These are phyloP conservation scores for Penicillium lividum DNA, from an alignment of 495 filamentous ascomycete genomes.

Conservation along the genomic window DNA sequence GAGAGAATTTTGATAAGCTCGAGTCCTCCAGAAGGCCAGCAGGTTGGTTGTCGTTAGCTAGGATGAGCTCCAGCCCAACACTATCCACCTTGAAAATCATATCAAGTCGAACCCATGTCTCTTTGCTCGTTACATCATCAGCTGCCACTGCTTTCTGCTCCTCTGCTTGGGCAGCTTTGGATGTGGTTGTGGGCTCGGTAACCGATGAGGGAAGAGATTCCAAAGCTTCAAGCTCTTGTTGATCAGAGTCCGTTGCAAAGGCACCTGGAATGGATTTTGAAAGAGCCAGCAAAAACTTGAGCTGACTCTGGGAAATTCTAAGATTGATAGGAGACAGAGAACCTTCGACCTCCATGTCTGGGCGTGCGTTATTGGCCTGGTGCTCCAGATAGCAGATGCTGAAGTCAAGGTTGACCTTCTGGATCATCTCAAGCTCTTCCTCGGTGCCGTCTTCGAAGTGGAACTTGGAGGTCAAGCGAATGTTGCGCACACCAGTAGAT, in stretches of 20 bases:
- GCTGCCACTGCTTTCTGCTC: constrained; percentile 37
- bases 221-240: constrained; percentile 63
- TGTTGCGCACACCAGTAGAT: constrained; percentile 86
- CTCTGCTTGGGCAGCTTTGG: constrained; percentile 49
- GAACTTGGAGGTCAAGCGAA: constrained; percentile 85
- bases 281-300: constrained; percentile 83
- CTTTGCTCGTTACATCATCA: constrained; percentile 61
- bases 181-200: constrained; percentile 47
- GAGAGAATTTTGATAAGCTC: constrained; percentile 88
- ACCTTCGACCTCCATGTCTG: constrained; percentile 89
- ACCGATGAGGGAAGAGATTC: constrained; percentile 63
- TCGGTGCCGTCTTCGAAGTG: constrained; percentile 69
- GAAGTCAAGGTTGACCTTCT: constrained; percentile 93
- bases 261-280: constrained; percentile 82
- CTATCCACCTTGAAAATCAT: constrained; percentile 87
- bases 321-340: constrained; percentile 91
- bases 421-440: constrained; percentile 93
- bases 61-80: constrained; percentile 84
- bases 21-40: constrained; percentile 75
- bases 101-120: constrained; percentile 91
- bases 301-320: constrained; percentile 82
- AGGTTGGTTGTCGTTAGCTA: constrained; percentile 70
- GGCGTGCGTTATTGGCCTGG: constrained; percentile 70
- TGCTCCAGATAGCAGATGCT: constrained; percentile 90
- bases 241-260: constrained; percentile 75